Base-by-base conservation (phyloP, 75 land plant genomes). In the Chamaecyparis obtusa region DNA sequence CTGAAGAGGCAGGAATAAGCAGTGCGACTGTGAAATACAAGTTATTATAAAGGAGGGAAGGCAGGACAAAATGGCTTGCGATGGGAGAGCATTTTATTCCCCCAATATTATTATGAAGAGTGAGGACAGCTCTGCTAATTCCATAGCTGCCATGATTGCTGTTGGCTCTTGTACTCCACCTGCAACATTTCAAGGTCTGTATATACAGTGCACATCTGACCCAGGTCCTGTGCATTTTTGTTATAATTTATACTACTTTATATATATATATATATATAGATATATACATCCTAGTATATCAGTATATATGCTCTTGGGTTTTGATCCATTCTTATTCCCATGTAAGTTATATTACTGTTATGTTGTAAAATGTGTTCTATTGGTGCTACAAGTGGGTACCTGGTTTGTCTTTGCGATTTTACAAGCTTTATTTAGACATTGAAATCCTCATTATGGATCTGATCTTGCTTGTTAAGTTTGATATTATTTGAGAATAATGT, bases 121-220 rank as follows among this genome's bases (percentile, higher is more conserved):
- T 24, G 83, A 81, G 83, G 51, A 81, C 54, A 46, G 32, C 48
- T 81, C 83, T 27, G 49, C 51, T 46, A n/a, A 44, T 81, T 44
- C 83, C 33, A 81, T 81, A n/a, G 83, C 83, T 81, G 83, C 83
- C 32, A 46, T 81, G 83, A 81, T 81, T 81, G 83, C 83, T 44
- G 83, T n/a, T 44, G 48, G 51, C 21, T 81, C 83, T 81, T 81
- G 83, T 81, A 81, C 83, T 81, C 49, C 83, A 27, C 32, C 83
- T 81, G 32, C 83, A 81, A 81, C 83, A 14, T 81, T 81, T 81
- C 83, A 81, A 81, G 83, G 83, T 81, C 32, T 81, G 83, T 81
- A 44, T 46, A 46, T 81, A 27, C 83, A 81, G 83, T 46, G 83
- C 54, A 44, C 83, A 81, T 44, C 49, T 46, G 48, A 80, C 13